Conservation (phyloP, 345 rosid genomes). For the Hevea brasiliensis region DNA sequence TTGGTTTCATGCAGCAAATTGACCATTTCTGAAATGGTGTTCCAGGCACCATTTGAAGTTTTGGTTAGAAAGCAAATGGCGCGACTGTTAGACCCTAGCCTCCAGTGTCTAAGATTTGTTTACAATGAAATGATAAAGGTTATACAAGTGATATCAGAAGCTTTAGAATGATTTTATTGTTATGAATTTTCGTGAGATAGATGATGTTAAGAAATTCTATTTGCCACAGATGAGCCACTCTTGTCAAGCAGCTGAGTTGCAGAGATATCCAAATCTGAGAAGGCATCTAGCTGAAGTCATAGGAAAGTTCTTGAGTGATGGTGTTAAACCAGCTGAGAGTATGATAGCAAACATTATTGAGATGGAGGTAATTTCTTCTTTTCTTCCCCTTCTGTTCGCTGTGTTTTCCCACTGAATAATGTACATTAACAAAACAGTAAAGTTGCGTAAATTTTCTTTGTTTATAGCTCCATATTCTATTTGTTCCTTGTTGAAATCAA, state of each 20-base stretch:
- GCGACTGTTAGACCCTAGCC: constrained; percentile 64
- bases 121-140: constrained; percentile 70
- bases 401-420: no score
- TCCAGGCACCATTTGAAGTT: constrained; percentile 73
- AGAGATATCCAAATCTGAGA: constrained; percentile 61
- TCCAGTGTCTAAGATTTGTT: constrained; percentile 62
- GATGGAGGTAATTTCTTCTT: constrained; percentile 51
- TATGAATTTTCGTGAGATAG: neutral
- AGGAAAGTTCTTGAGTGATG: constrained; percentile 47
- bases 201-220: neutral
- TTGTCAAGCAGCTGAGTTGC: constrained; percentile 50
- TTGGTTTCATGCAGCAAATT: constrained; percentile 8
- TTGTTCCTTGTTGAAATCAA: neutral
- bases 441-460: neutral
- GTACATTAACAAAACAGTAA: neutral
- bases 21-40: constrained; percentile 8
- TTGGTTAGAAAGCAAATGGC: constrained; percentile 62
- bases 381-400: no score
- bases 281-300: constrained; percentile 55
- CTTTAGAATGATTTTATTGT: neutral
- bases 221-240: constrained; percentile 52
- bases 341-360: constrained; percentile 59
- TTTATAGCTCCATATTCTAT: neutral
- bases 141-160: constrained; percentile 1
- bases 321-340: constrained; percentile 53